These are phyloP conservation scores for Vitis hybrid DNA, from an alignment of 177 flowering plant species.

Conservation along the genomic window DNA sequence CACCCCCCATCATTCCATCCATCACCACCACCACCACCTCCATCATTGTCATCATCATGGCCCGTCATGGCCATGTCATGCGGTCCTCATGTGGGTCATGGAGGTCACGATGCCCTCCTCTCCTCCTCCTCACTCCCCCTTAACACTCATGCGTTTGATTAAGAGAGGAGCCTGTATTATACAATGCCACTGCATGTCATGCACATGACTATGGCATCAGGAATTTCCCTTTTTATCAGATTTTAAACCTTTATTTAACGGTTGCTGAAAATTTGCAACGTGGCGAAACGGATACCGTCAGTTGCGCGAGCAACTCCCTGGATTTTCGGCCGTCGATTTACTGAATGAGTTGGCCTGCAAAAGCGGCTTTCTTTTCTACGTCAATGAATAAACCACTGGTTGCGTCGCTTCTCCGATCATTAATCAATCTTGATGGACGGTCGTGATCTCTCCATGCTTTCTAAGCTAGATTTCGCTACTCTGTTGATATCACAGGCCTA, in stretches of 20 bases:
- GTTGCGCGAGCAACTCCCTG: conserved; percentile 10
- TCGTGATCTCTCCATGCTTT: background rate
- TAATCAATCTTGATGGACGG: conserved; percentile 9
- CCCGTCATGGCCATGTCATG: background rate
- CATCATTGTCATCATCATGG: conserved; percentile 1
- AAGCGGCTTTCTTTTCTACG: conserved; percentile 6
- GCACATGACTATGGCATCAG: background rate
- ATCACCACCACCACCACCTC: background rate
- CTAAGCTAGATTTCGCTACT: too few species aligned
- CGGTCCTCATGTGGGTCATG: background rate
- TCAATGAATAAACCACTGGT: background rate
- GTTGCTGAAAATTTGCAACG: conserved; percentile 8
- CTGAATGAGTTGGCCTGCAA: conserved; percentile 5
- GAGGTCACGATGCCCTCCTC: too few species aligned
- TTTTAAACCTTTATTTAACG: background rate
- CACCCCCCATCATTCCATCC: too few species aligned
- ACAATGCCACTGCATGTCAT: background rate
- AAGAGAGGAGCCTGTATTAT: too few species aligned
- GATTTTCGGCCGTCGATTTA: conserved; percentile 22
- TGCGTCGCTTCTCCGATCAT: conserved; percentile 2
- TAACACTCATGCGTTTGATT: too few species aligned
- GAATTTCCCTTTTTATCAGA: too few species aligned
- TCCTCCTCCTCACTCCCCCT: too few species aligned
- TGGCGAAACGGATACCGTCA: conserved; percentile 23
- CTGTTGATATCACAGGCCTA: too few species aligned